Evolutionary conservation across 176 grass and related monocot genomes (phyloP).

Genomic region (Phoenix dactylifera): DNA sequence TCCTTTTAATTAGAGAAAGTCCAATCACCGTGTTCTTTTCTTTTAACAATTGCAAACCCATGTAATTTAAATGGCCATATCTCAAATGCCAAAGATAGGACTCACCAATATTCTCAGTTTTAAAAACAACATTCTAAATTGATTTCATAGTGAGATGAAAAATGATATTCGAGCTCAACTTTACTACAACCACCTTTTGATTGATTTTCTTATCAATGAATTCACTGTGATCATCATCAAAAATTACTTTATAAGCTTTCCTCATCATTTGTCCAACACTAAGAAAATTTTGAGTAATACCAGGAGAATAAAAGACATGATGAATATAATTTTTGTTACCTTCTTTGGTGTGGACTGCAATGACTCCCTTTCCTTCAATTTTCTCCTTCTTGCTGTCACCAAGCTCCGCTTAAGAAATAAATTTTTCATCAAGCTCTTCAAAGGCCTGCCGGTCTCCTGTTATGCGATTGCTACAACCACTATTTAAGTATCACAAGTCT

Average conservation of each 20-base stretch:
- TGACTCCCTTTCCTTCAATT: constrained; percentile 12
- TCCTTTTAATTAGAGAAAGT: background rate
- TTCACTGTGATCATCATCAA: background rate
- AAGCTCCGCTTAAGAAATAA: background rate
- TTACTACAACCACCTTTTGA: too few relatives aligned
- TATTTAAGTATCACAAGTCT: constrained; percentile 12
- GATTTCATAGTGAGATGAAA: too few relatives aligned
- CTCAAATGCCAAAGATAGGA: background rate
- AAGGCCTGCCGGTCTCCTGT: background rate
- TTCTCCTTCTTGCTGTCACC: background rate
- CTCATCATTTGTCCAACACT: constrained; percentile 13
- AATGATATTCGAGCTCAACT: too few relatives aligned
- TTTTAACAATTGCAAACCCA: constrained; percentile 1
- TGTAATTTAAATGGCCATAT: constrained; percentile 6
- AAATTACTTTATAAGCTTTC: background rate
- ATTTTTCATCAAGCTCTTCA: background rate
- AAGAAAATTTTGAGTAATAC: constrained; percentile 1
- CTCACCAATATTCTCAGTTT: background rate
- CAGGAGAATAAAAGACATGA: constrained; percentile 10
- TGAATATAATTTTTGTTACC: background rate
- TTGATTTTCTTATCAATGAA: background rate
- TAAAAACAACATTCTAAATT: too few relatives aligned
- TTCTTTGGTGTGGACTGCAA: background rate
- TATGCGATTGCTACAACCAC: constrained; percentile 13
- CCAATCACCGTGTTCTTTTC: constrained; percentile 12